These are phyloP conservation scores for Ganoderma sinense DNA, from an alignment of 1,284 basidiomycete genomes.

Conservation along the genomic window DNA sequence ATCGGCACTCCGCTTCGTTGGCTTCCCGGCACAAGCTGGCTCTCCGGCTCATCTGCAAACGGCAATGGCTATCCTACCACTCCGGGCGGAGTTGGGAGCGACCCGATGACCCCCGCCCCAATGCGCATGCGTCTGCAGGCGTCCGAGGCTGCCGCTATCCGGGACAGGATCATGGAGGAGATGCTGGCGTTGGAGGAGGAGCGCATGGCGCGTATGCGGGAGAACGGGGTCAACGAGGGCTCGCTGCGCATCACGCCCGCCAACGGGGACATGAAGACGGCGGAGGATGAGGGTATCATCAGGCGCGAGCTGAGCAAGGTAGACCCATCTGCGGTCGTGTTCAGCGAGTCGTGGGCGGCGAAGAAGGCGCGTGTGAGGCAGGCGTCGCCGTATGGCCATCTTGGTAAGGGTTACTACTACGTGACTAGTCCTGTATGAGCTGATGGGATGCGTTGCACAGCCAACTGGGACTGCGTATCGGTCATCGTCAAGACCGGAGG, in stretches of 20 bases:
- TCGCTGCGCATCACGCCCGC: conserved; percentile 58
- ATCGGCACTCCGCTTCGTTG: conserved; percentile 53
- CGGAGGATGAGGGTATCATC: conserved; percentile 92
- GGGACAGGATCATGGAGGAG: conserved; percentile 97
- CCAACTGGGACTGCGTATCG: conserved; percentile 88
- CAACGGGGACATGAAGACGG: conserved; percentile 62
- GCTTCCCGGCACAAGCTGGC: conserved; percentile 65
- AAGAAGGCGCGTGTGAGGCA: conserved; percentile 97
- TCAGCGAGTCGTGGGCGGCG: conserved; percentile 93
- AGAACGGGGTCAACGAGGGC: conserved; percentile 64
- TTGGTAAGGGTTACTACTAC: conserved; percentile 61
- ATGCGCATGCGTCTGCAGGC: conserved; percentile 75
- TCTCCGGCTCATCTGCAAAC: conserved; percentile 30
- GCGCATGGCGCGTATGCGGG: conserved; percentile 93
- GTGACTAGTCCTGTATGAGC: background rate
- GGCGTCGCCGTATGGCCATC: conserved; percentile 94
- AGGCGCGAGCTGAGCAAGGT: conserved; percentile 93
- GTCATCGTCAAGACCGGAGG: conserved; percentile 99
- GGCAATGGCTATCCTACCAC: conserved; percentile 42
- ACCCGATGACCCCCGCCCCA: conserved; percentile 36
- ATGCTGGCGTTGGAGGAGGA: conserved; percentile 98
- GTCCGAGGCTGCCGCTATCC: conserved; percentile 88
- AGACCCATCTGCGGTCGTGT: conserved; percentile 95
- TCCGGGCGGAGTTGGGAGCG: conserved; percentile 33
- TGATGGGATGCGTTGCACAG: conserved; percentile 40